phyloP scores from a whole-genome alignment of 2,329 filamentous ascomycete species.

The Aureobasidium mangrovei region DNA sequence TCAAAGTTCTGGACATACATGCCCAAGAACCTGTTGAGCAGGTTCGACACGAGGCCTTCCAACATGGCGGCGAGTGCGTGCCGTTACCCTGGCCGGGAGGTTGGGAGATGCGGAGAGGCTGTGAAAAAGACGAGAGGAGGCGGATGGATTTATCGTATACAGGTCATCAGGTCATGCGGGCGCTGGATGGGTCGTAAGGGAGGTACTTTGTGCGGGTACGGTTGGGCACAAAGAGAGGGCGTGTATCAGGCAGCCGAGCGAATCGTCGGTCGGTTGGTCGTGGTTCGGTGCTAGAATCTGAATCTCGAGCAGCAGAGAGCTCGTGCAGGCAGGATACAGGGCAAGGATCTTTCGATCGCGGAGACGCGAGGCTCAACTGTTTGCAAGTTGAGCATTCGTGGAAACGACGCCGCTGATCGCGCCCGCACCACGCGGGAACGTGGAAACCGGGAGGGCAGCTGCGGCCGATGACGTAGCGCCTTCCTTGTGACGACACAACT shows the following conservation, averaged over 20 bases:
- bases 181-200: neutral
- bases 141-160: conserved; percentile 3
- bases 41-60: conserved; percentile 89
- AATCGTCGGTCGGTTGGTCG: too few relatives aligned
- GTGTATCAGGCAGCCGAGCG: too few relatives aligned
- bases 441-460: neutral
- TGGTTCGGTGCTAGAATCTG: too few relatives aligned
- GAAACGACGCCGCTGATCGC: conserved; percentile 1
- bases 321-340: too few relatives aligned
- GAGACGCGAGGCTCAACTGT: too few relatives aligned
- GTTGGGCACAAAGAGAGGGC: too few relatives aligned
- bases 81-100: conserved; percentile 65
- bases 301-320: too few relatives aligned
- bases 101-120: conserved; percentile 23
- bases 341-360: too few relatives aligned
- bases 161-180: conserved; percentile 9
- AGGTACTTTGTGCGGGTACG: neutral
- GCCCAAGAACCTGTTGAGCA: conserved; percentile 98
- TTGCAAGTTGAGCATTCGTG: too few relatives aligned
- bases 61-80: conserved; percentile 64
- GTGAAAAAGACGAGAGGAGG: conserved; percentile 1
- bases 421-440: conserved; percentile 1
- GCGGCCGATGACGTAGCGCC: neutral
- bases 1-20: conserved; percentile 99
- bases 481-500: too few relatives aligned